Percentiles rank a stretch among this genome's conserved stretches.
Conservation (phyloP, 2,329 filamentous ascomycete species). For the Penicillium sp. region DNA sequence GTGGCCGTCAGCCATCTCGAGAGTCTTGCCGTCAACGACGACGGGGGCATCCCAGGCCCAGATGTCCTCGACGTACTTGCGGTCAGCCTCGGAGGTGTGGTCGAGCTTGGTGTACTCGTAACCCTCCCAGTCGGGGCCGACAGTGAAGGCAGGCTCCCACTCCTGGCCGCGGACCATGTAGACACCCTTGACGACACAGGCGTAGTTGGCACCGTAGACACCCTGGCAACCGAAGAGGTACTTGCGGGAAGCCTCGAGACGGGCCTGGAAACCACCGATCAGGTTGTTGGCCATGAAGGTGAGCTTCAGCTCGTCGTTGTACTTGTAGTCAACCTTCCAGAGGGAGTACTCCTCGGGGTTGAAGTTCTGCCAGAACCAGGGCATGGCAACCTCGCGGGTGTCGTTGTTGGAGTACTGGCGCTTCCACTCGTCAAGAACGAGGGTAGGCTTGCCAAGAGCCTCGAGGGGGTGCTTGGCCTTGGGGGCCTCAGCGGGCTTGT, state of each 20-base stretch:
- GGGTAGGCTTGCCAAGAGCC: constrained; percentile 73
- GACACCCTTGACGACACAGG: constrained; percentile 88
- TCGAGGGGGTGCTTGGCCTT: constrained; percentile 98
- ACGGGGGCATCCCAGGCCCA: constrained; percentile 93
- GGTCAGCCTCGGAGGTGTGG: constrained; percentile 79
- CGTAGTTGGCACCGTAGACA: constrained; percentile 86
- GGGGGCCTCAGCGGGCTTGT: constrained; percentile 62
- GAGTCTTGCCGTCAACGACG: constrained; percentile 80
- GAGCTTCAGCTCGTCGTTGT: constrained; percentile 95
- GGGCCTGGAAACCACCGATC: constrained; percentile 94
- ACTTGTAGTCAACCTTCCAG: constrained; percentile 96
- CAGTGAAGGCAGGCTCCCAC: constrained; percentile 81
- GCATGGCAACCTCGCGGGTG: constrained; percentile 75
- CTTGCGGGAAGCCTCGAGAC: constrained; percentile 97
- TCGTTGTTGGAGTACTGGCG: constrained; percentile 98
- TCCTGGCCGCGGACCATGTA: constrained; percentile 96
- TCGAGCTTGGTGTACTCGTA: constrained; percentile 98
- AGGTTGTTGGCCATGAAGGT: constrained; percentile 99
- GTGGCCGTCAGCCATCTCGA: constrained; percentile 87
- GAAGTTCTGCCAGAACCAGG: constrained; percentile 98
- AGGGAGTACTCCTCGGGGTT: constrained; percentile 95
- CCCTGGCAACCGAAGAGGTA: constrained; percentile 90
- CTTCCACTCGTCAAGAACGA: constrained; percentile 97
- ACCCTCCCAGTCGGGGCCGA: constrained; percentile 95
- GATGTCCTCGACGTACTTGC: constrained; percentile 78